A percentile compares a stretch with the other conserved stretches of the same genome.
Conservation (phyloP, 1,284 basidiomycete species). For the Exsudoporus floridanus region DNA sequence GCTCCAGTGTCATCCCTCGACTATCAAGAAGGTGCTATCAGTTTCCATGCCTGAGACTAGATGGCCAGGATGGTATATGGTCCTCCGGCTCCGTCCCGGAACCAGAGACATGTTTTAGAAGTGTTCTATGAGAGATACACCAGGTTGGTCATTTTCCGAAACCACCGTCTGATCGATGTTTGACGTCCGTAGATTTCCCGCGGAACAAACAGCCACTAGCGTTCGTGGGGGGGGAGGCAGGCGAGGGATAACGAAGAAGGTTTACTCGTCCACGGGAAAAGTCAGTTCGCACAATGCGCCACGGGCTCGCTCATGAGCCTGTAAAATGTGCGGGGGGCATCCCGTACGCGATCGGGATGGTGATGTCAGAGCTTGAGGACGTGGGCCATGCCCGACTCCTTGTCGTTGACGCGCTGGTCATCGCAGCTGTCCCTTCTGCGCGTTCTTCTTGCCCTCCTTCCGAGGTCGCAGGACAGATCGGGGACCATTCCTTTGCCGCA, state of each 20-base stretch:
- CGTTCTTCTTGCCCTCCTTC: constrained; percentile 24
- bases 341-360: constrained; percentile 28
- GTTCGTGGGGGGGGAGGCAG: constrained; percentile 24
- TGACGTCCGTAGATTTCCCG: no score
- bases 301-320: constrained; percentile 21
- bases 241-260: constrained; percentile 28
- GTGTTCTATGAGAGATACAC: no score
- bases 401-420: constrained; percentile 26
- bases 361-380: constrained; percentile 24
- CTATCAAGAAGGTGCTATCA: no score
- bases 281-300: constrained; percentile 24
- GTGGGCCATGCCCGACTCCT: constrained; percentile 28
- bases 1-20: no score
- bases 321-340: constrained; percentile 26
- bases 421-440: constrained; percentile 9
- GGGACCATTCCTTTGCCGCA: constrained; percentile 29
- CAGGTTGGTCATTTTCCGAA: no score
- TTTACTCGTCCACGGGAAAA: constrained; percentile 27
- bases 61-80: no score
- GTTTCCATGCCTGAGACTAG: no score
- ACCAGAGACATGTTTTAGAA: no score
- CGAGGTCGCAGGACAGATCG: constrained; percentile 16
- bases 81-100: no score
- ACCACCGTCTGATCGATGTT: no score
- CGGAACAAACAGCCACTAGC: no score